phyloP scores from a whole-genome alignment of 192 early-diverging fungal species.

The Ambispora gerdemannii region DNA sequence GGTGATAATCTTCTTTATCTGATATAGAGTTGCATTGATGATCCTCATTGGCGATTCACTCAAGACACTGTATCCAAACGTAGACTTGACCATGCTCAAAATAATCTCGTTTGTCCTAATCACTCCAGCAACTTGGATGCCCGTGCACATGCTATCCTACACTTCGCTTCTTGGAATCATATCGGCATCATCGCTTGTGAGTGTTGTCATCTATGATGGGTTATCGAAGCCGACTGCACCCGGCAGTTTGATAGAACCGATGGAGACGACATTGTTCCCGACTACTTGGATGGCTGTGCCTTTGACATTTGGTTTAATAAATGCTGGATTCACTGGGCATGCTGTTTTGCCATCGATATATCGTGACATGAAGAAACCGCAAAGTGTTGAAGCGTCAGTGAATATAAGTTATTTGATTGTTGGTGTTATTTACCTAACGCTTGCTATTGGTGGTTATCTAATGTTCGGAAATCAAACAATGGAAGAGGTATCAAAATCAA shows the following conservation, averaged over 20 bases:
- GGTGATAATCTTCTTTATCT: too few relatives aligned
- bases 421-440: conserved; percentile 48
- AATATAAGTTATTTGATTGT: conserved; percentile 56
- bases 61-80: conserved; percentile 34
- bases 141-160: conserved; percentile 50
- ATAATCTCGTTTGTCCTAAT: conserved; percentile 44
- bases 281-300: conserved; percentile 41
- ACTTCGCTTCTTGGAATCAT: conserved; percentile 59
- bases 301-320: conserved; percentile 56
- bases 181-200: conserved; percentile 47
- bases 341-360: conserved; percentile 67
- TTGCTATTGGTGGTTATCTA: conserved; percentile 56
- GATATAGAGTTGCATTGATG: conserved; percentile 40
- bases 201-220: conserved; percentile 60
- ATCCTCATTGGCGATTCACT: conserved; percentile 41
- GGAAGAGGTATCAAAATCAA: conserved; percentile 48
- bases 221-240: conserved; percentile 46
- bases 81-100: conserved; percentile 43
- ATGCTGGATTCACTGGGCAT: conserved; percentile 61
- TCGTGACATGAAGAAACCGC: conserved; percentile 62
- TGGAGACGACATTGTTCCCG: conserved; percentile 53
- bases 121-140: conserved; percentile 51
- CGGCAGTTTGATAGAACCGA: conserved; percentile 53
- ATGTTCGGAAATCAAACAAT: conserved; percentile 67
- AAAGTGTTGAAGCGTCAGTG: conserved; percentile 46